These are phyloP conservation scores for Boletellus emodensis DNA, from an alignment of 768 basidiomycete genomes.

Conservation along the genomic window DNA sequence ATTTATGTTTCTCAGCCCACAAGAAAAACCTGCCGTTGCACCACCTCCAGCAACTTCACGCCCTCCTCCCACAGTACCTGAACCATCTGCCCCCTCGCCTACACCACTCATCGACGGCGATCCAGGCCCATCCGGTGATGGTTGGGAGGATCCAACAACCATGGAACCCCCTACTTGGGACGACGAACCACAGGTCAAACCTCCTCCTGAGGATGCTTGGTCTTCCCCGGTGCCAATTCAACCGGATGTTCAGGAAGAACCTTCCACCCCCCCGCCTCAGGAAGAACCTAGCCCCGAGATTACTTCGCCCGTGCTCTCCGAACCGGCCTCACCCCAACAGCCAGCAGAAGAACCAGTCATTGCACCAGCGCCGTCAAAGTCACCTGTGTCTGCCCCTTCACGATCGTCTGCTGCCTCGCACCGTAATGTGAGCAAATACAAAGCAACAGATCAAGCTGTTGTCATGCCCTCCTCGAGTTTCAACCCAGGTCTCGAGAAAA, in stretches of 20 bases:
- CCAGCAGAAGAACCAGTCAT: constrained; percentile 26
- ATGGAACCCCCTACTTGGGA: constrained; percentile 67
- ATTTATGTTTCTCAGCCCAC: constrained; percentile 40
- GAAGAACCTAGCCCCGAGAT: constrained; percentile 32
- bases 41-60: constrained; percentile 28
- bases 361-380: constrained; percentile 34
- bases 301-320: constrained; percentile 17
- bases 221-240: constrained; percentile 31
- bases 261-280: constrained; percentile 18
- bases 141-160: constrained; percentile 75
- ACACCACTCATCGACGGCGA: constrained; percentile 29
- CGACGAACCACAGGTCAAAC: constrained; percentile 51
- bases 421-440: constrained; percentile 59
- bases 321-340: constrained; percentile 14
- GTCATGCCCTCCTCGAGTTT: constrained; percentile 71
- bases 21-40: constrained; percentile 56
- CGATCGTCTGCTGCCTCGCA: constrained; percentile 53
- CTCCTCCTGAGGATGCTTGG: constrained; percentile 30
- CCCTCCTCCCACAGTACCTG: constrained; percentile 17
- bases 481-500: constrained; percentile 59
- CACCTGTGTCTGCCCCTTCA: constrained; percentile 45
- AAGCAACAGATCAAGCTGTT: constrained; percentile 73
- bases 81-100: constrained; percentile 24
- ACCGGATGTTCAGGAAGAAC: constrained; percentile 19
- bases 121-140: constrained; percentile 36